phyloP scores from a whole-genome alignment of 768 basidiomycete genomes.

The Suillus plorans region DNA sequence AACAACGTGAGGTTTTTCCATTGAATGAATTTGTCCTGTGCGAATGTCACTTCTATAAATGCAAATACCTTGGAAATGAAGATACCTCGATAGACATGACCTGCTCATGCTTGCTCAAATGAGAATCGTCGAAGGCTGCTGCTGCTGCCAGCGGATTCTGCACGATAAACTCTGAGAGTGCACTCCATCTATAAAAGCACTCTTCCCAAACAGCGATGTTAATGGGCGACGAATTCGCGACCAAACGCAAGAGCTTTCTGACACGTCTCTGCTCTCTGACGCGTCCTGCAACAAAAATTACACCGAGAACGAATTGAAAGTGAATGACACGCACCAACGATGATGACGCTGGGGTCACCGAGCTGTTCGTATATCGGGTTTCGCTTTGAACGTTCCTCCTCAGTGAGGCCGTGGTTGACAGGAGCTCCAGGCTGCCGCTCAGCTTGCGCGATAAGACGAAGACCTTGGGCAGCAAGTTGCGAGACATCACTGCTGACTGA shows the following conservation, averaged over 20 bases:
- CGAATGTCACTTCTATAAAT: slow-evolving; percentile 1
- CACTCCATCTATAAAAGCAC: slow-evolving; percentile 73
- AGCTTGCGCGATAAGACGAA: slow-evolving; percentile 66
- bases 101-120: slow-evolving; percentile 37
- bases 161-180: slow-evolving; percentile 58
- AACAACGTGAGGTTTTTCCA: slow-evolving; percentile 87
- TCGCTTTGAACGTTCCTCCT: slow-evolving; percentile 66
- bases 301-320: not conserved
- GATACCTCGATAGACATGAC: slow-evolving; percentile 39
- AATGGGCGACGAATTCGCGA: slow-evolving; percentile 63
- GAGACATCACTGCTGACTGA: slow-evolving; percentile 69
- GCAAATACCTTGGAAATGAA: not conserved
- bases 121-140: slow-evolving; percentile 35
- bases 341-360: slow-evolving; percentile 69
- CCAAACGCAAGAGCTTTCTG: slow-evolving; percentile 63
- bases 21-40: slow-evolving; percentile 69
- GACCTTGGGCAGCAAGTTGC: slow-evolving; percentile 62
- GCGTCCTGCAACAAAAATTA: slow-evolving; percentile 50
- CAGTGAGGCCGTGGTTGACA: slow-evolving; percentile 45
- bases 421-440: slow-evolving; percentile 65
- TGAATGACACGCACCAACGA: slow-evolving; percentile 54
- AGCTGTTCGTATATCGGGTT: slow-evolving; percentile 77
- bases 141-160: slow-evolving; percentile 34
- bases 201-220: slow-evolving; percentile 84
- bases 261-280: slow-evolving; percentile 79